Evolutionary conservation across 176 grass and related monocot species (phyloP), one percentile per base, ranked within the genome.

Genomic region (Musa beccarii): DNA sequence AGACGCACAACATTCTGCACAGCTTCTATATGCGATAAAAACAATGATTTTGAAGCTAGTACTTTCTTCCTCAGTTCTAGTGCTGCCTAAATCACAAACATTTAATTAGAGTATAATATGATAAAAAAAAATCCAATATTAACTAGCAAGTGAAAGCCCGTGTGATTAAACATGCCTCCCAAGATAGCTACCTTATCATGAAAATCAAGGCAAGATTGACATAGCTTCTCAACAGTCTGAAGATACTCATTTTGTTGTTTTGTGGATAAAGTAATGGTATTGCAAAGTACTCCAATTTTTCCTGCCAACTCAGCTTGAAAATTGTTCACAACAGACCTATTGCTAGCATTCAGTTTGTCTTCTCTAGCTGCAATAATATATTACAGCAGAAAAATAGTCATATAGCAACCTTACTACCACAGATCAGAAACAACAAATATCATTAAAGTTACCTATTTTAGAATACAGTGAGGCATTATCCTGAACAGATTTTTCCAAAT

Each of bases 1-100:
- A 99, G 82, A 12, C 92, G 79, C 49, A 92, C 89, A 54, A 89
- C 85, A 87, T 99, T 99, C 85, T 92, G 86, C 63, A 99, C 75
- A 13, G 80, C 89, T 86, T 99, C 96, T 76, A 99, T 85, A 73
- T 99, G 96, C 2, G 85, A 95, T 71, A 77, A 81, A 72, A 84
- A 92, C n/a, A 88, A 73, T 10, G 81, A 84, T 81, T 92, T 94
- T 54, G 96, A 92, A 88, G 89, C 88, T 25, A 85, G 73, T 55
- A 99, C 50, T 76, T 99, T 99, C 79, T 86, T 94, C 76, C 85
- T 99, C 53, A 99, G 80, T 63, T 94, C 90, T 53, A 23, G 63
- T 10, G 85, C 81, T 63, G 86, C 95, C 95, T 99, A 80, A 51
- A 86, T 75, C 49, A 49, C 21, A 52, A 79, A 51, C 20, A 25